Evolutionary conservation across 345 rosid species (phyloP).

Genomic region (Eucalyptus caleyi): DNA sequence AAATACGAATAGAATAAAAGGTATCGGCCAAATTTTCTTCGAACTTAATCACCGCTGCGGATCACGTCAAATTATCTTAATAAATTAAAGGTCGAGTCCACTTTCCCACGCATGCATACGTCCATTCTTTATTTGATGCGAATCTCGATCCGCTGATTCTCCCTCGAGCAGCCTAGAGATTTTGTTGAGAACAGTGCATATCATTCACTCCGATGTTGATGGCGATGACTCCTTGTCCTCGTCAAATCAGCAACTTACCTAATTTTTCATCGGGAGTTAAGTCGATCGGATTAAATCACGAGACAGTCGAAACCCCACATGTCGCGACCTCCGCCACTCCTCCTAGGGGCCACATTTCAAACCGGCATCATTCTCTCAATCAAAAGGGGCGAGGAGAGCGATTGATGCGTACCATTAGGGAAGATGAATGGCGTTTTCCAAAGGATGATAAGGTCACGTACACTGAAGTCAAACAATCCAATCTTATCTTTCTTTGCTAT

Average conservation of each 20-base stretch:
- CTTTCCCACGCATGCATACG: background rate
- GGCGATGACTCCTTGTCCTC: background rate
- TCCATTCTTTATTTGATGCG: background rate
- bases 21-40: background rate
- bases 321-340: background rate
- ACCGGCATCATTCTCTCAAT: background rate
- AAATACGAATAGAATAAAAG: background rate
- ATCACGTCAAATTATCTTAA: background rate
- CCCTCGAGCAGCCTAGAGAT: accelerated
- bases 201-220: accelerated
- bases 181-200: background rate
- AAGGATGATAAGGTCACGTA: background rate
- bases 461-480: background rate
- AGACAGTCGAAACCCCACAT: background rate
- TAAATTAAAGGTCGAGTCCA: background rate
- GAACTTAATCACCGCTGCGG: accelerated
- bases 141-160: background rate
- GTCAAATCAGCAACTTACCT: background rate
- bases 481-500: background rate
- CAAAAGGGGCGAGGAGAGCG: background rate
- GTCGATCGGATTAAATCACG: background rate
- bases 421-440: background rate
- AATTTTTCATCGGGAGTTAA: background rate
- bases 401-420: background rate
- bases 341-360: background rate